A percentile compares a stretch with the other conserved stretches of the same genome.
Conservation (phyloP, 352 stramenopile genomes). For the Globisporangium camurandrum region DNA sequence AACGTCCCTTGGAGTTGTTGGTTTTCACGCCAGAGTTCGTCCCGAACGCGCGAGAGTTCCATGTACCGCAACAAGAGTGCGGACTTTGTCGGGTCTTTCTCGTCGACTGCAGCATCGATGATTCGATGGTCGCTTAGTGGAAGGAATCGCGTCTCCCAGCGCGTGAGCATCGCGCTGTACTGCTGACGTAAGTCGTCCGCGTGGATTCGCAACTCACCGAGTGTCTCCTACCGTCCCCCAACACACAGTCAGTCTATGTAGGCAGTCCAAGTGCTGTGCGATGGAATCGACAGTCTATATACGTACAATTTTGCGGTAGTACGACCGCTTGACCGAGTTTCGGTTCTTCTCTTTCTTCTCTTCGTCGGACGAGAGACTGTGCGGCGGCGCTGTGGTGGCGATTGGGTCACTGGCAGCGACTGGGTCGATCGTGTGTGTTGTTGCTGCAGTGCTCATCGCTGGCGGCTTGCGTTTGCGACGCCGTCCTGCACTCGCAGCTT, state of each 20-base stretch:
- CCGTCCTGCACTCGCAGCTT: background rate
- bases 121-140: constrained; percentile 22
- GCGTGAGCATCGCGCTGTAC: constrained; percentile 32
- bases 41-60: constrained; percentile 33
- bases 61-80: constrained; percentile 39
- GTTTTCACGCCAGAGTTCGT: constrained; percentile 45
- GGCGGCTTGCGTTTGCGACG: constrained; percentile 5
- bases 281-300: too few relatives aligned
- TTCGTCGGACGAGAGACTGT: constrained; percentile 17
- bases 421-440: background rate
- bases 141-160: constrained; percentile 26
- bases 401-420: background rate
- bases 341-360: constrained; percentile 50
- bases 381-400: background rate
- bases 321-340: constrained; percentile 45
- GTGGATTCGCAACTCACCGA: constrained; percentile 32
- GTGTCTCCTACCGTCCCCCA: constrained; percentile 22
- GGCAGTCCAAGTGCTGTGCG: background rate
- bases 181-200: constrained; percentile 37
- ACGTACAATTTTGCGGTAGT: constrained; percentile 46
- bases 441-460: too few relatives aligned
- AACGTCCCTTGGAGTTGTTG: constrained; percentile 44
- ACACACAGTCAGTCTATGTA: constrained; percentile 2
- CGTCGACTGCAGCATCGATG: constrained; percentile 15
- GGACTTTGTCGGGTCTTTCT: constrained; percentile 12